phyloP scores from a whole-genome alignment of 108 stramenopile genomes.

The Cafeteria roenbergensis region DNA sequence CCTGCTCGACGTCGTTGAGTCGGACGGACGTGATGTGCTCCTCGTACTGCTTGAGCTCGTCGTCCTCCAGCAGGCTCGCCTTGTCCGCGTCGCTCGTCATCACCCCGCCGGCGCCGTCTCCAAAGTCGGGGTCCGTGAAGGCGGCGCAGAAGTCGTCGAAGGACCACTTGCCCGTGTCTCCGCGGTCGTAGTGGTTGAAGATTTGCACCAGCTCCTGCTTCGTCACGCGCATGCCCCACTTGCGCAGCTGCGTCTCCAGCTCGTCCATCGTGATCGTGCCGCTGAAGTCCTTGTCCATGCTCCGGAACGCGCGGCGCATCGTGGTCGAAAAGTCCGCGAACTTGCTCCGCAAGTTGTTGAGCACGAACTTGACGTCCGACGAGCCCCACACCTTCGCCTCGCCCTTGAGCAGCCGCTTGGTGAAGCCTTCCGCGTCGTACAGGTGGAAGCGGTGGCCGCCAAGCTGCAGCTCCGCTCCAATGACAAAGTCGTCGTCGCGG shows the following conservation, averaged over 20 bases:
- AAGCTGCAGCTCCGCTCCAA: slow-evolving; percentile 10
- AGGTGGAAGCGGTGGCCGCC: slow-evolving; percentile 6
- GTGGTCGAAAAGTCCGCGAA: slow-evolving; percentile 7
- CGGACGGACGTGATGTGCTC: background rate
- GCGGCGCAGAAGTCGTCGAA: background rate
- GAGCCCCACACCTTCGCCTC: background rate
- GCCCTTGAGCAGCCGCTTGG: background rate
- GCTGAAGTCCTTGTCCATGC: slow-evolving; percentile 11
- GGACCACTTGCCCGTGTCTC: background rate
- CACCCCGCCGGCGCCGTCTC: background rate
- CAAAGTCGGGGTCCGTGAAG: slow-evolving; percentile 2
- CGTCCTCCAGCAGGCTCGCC: background rate
- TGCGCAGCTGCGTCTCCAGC: slow-evolving; percentile 4
- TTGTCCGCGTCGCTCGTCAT: background rate
- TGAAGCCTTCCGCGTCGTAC: background rate
- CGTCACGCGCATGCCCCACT: slow-evolving; percentile 10
- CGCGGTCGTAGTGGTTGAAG: background rate
- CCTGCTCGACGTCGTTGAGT: background rate
- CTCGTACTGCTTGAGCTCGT: background rate
- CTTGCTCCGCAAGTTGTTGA: slow-evolving; percentile 11
- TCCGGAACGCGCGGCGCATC: slow-evolving; percentile 12
- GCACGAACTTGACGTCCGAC: slow-evolving; percentile 7
- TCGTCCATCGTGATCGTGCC: slow-evolving; percentile 7
- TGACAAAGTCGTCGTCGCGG: slow-evolving; percentile 1
- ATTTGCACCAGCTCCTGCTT: background rate